Evolutionary conservation across 352 stramenopile genomes (phyloP).

Genomic region (Globisporangium emineosum): DNA sequence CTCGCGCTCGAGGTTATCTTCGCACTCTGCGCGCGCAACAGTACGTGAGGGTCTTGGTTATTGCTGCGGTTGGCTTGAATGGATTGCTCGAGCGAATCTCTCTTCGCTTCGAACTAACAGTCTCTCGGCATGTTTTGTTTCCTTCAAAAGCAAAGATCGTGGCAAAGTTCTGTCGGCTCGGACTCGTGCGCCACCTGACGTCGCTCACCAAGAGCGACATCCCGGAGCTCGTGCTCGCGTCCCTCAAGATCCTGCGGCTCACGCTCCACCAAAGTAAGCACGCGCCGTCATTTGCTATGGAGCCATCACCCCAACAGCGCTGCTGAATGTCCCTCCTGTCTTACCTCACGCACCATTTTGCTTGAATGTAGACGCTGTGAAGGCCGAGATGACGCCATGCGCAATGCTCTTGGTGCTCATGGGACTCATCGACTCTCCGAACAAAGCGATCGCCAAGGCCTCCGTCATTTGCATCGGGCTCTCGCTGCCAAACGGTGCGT

Average conservation of each 20-base stretch:
- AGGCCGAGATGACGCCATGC: slow-evolving; percentile 28
- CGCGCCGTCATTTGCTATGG: too few species aligned
- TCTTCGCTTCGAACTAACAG: too few species aligned
- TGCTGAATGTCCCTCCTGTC: too few species aligned
- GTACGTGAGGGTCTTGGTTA: slow-evolving; percentile 23
- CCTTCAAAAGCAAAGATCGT: slow-evolving; percentile 33
- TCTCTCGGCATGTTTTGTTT: neutral
- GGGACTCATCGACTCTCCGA: slow-evolving; percentile 33
- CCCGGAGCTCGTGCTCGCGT: slow-evolving; percentile 34
- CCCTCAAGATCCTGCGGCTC: slow-evolving; percentile 53
- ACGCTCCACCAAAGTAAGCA: slow-evolving; percentile 45
- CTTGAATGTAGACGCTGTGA: slow-evolving; percentile 37
- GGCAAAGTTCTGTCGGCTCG: slow-evolving; percentile 35
- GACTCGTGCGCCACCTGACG: slow-evolving; percentile 37
- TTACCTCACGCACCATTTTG: too few species aligned
- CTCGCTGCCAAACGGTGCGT: slow-evolving; percentile 50
- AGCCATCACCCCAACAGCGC: too few species aligned
- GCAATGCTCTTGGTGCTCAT: slow-evolving; percentile 42
- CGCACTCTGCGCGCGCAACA: slow-evolving; percentile 40
- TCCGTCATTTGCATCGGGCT: slow-evolving; percentile 55
- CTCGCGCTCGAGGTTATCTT: slow-evolving; percentile 52
- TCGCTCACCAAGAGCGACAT: slow-evolving; percentile 28
- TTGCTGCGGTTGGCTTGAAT: too few species aligned
- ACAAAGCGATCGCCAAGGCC: slow-evolving; percentile 38
- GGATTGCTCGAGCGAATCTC: too few species aligned